These are phyloP conservation scores for Durotheca rogersii DNA, from an alignment of 495 filamentous ascomycete species.

Conservation along the genomic window DNA sequence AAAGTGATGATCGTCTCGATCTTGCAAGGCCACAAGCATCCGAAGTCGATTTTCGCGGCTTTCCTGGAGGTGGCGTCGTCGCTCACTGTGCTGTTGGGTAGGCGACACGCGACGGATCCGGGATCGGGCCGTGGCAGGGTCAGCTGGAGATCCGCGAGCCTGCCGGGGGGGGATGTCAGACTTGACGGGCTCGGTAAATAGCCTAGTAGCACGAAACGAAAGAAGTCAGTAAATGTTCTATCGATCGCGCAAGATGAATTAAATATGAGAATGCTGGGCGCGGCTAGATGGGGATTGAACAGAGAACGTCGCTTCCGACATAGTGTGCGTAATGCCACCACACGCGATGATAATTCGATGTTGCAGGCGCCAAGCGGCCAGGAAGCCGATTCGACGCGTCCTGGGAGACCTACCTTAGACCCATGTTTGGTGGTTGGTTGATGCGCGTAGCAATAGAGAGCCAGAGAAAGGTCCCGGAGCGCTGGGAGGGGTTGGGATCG, in stretches of 20 bases:
- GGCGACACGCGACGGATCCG: slow-evolving; percentile 69
- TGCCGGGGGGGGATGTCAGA: slow-evolving; percentile 57
- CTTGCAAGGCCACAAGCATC: slow-evolving; percentile 1
- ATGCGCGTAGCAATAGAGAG: slow-evolving; percentile 10
- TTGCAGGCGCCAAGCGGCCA: neutral
- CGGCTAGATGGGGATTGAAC: too few species aligned
- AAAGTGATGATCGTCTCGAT: neutral
- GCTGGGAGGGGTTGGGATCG: too few species aligned
- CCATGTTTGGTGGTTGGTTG: slow-evolving; percentile 56
- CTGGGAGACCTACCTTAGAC: slow-evolving; percentile 68
- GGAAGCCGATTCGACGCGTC: slow-evolving; percentile 25
- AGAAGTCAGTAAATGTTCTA: slow-evolving; percentile 6
- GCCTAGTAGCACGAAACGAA: slow-evolving; percentile 37
- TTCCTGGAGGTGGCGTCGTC: slow-evolving; percentile 19
- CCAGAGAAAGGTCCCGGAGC: neutral
- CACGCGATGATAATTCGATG: neutral
- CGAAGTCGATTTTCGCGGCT: slow-evolving; percentile 26
- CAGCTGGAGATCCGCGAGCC: slow-evolving; percentile 42
- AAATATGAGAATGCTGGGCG: neutral
- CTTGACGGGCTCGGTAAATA: slow-evolving; percentile 57
- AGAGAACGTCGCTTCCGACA: too few species aligned
- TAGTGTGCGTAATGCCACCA: neutral
- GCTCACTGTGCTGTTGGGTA: slow-evolving; percentile 51
- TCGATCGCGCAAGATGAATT: neutral
- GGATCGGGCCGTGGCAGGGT: slow-evolving; percentile 63